phyloP scores from a whole-genome alignment of 257 asterid species.

The Lavandula angustifolia region DNA sequence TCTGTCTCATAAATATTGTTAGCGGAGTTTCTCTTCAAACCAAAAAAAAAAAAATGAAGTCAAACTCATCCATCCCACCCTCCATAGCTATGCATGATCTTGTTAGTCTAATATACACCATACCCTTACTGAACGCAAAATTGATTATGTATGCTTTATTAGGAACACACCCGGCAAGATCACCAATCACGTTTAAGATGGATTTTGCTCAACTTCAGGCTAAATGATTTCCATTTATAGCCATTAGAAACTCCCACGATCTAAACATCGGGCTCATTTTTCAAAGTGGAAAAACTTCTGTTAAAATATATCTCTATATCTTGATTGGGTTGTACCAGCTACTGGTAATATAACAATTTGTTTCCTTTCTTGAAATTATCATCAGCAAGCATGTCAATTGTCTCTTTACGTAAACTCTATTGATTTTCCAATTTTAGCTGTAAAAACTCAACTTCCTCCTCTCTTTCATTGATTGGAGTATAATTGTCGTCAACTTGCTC shows the following conservation, averaged over 20 bases:
- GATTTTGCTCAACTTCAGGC: constrained; percentile 63
- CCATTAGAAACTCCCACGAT: constrained; percentile 92
- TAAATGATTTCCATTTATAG: constrained; percentile 89
- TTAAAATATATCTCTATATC: constrained; percentile 69
- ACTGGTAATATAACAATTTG: constrained; percentile 75
- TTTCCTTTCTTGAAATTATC: constrained; percentile 60
- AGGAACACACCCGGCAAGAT: constrained; percentile 29
- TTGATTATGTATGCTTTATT: too few species aligned
- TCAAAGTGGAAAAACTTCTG: constrained; percentile 76
- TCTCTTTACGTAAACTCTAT: constrained; percentile 46
- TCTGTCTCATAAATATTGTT: too few species aligned
- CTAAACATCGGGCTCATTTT: constrained; percentile 61
- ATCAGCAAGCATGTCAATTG: constrained; percentile 64
- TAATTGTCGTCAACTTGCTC: constrained; percentile 35
- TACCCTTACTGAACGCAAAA: too few species aligned
- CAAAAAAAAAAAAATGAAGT: too few species aligned
- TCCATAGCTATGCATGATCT: too few species aligned
- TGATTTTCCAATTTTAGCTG: constrained; percentile 67
- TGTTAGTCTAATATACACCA: too few species aligned
- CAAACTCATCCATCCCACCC: too few species aligned
- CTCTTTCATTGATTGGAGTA: constrained; percentile 29
- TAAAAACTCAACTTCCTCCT: constrained; percentile 38
- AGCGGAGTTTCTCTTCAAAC: too few species aligned
- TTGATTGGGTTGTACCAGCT: constrained; percentile 72
- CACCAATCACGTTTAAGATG: constrained; percentile 89